Evolutionary conservation across 2,329 filamentous ascomycete genomes (phyloP).

Genomic region (Decorospora gaudefroyi): DNA sequence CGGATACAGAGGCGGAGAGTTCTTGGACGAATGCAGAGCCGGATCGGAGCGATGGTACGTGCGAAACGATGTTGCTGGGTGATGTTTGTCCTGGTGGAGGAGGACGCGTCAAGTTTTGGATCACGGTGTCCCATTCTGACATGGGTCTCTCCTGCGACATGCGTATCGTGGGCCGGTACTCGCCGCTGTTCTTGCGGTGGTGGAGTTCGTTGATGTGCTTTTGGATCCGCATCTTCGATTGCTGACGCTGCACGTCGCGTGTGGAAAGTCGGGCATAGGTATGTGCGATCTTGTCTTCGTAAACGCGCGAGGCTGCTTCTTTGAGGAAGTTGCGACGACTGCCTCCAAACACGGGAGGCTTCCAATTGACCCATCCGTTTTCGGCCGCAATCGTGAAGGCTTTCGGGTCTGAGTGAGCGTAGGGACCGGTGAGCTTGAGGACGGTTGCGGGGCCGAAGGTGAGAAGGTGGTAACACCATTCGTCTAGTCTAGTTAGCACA

Average conservation of each 20-base stretch:
- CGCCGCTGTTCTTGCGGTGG: conserved; percentile 43
- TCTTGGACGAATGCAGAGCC: conserved; percentile 20
- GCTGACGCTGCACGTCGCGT: conserved; percentile 46
- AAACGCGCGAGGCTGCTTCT: conserved; percentile 63
- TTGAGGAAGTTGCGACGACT: conserved; percentile 63
- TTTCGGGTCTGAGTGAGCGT: conserved; percentile 44
- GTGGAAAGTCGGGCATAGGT: conserved; percentile 41
- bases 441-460: conserved; percentile 63
- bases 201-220: conserved; percentile 52
- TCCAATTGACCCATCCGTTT: conserved; percentile 63
- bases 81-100: conserved; percentile 22
- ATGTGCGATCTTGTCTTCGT: conserved; percentile 57
- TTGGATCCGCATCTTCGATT: conserved; percentile 51
- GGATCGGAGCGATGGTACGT: conserved; percentile 37
- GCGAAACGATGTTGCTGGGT: conserved; percentile 34
- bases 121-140: conserved; percentile 47
- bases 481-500: conserved; percentile 51
- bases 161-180: conserved; percentile 41
- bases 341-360: conserved; percentile 50
- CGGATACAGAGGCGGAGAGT: conserved; percentile 24
- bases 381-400: conserved; percentile 59
- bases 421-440: conserved; percentile 55
- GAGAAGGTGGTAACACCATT: conserved; percentile 65
- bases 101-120: conserved; percentile 35
- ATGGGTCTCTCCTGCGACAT: conserved; percentile 51